Conservation (phyloP, 768 basidiomycete genomes). For the Ramaria rubella region DNA sequence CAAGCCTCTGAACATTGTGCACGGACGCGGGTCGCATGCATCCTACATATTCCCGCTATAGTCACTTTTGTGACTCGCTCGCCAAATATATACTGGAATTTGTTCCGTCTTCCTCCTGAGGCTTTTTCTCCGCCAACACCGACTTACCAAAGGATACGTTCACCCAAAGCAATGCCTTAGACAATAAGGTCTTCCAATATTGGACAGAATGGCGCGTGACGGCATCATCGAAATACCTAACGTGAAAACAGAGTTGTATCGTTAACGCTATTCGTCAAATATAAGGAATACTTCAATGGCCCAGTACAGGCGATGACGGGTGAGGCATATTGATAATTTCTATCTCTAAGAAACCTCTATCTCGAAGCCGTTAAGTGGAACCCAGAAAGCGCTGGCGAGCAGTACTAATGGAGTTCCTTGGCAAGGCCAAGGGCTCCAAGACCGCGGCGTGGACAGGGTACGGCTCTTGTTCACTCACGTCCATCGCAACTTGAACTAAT, state of each 20-base stretch:
- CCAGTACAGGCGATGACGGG: too few relatives aligned
- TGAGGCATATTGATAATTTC: too few relatives aligned
- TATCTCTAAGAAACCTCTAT: neutral
- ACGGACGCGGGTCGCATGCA: neutral
- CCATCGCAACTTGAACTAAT: too few relatives aligned
- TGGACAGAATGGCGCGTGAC: neutral
- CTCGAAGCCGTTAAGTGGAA: neutral
- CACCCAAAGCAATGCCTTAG: neutral
- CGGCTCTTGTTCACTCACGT: too few relatives aligned
- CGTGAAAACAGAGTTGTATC: neutral
- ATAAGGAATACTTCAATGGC: neutral
- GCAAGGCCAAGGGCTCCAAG: neutral
- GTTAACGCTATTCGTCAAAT: neutral
- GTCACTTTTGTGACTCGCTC: neutral
- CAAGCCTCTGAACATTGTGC: too few relatives aligned
- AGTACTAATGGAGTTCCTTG: too few relatives aligned
- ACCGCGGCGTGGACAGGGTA: too few relatives aligned
- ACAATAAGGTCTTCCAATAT: neutral
- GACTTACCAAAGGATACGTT: neutral
- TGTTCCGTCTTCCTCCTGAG: neutral
- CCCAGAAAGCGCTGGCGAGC: neutral
- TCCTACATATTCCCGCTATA: neutral
- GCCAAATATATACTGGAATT: neutral
- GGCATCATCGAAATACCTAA: neutral
- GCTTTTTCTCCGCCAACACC: neutral